phyloP scores from a whole-genome alignment of 192 early-diverging fungal species.

The Entomortierella chlamydospora region DNA sequence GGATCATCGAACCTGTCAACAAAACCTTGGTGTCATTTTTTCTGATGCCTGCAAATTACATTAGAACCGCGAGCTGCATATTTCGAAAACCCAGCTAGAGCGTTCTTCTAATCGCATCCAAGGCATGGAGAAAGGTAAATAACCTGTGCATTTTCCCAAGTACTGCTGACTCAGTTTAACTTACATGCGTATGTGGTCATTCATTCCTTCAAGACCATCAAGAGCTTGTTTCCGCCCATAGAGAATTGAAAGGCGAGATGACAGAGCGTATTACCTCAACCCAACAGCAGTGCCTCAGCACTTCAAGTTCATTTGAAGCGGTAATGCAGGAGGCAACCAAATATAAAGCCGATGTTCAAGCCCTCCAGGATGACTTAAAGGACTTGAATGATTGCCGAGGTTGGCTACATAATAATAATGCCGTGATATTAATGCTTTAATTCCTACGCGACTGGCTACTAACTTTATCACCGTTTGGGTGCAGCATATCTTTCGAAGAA shows the following conservation, averaged over 20 bases:
- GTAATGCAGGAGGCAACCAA: neutral
- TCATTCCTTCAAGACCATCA: neutral
- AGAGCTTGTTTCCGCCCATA: neutral
- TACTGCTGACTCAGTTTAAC: neutral
- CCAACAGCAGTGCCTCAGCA: neutral
- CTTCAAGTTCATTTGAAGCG: neutral
- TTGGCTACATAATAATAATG: neutral
- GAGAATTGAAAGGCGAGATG: neutral
- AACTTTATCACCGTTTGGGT: neutral
- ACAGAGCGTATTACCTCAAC: neutral
- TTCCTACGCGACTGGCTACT: neutral
- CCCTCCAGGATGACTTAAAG: neutral
- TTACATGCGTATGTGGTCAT: neutral
- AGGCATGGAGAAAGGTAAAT: neutral
- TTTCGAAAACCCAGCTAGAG: neutral
- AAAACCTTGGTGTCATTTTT: neutral
- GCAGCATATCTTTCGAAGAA: neutral
- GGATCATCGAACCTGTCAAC: neutral
- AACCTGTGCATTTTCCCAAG: neutral
- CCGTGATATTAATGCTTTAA: neutral
- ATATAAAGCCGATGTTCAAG: neutral
- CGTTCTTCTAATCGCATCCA: neutral
- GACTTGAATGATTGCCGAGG: neutral
- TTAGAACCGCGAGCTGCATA: neutral
- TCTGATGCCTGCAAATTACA: too few species aligned